These are phyloP conservation scores for Conringia planisiliqua DNA, from an alignment of 345 rosid genomes.

Conservation along the genomic window DNA sequence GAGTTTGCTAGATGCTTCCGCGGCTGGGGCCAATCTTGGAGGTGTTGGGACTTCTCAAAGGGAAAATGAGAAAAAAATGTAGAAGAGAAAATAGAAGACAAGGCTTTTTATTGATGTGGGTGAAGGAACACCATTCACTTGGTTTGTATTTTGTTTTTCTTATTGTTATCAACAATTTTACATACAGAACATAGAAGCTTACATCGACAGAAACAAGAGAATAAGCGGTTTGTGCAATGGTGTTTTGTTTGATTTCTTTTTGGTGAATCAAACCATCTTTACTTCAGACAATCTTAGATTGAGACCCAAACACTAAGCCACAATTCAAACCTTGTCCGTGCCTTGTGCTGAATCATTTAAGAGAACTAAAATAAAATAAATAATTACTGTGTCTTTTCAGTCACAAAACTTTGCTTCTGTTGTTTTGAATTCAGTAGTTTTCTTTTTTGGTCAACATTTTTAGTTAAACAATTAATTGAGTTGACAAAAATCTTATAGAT, in stretches of 20 bases:
- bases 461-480: background rate
- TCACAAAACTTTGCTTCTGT: background rate
- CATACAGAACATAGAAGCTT: conserved; percentile 21
- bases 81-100: conserved; percentile 24
- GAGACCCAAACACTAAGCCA: background rate
- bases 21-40: conserved; percentile 36
- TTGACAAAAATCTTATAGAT: background rate
- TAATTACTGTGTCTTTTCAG: background rate
- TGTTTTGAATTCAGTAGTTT: background rate
- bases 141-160: background rate
- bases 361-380: background rate
- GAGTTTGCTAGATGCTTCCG: conserved; percentile 71
- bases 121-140: conserved; percentile 16
- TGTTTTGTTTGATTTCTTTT: background rate
- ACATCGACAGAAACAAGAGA: conserved; percentile 1
- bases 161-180: conserved; percentile 10
- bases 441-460: background rate
- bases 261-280: background rate
- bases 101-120: conserved; percentile 22
- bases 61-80: conserved; percentile 29
- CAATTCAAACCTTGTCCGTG: conserved; percentile 29
- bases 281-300: too few relatives aligned
- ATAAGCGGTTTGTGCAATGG: conserved; percentile 6
- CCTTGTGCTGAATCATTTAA: background rate
- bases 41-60: conserved; percentile 32